These are phyloP conservation scores for Argentina anserina DNA, from an alignment of 306 rosid species.

Conservation along the genomic window DNA sequence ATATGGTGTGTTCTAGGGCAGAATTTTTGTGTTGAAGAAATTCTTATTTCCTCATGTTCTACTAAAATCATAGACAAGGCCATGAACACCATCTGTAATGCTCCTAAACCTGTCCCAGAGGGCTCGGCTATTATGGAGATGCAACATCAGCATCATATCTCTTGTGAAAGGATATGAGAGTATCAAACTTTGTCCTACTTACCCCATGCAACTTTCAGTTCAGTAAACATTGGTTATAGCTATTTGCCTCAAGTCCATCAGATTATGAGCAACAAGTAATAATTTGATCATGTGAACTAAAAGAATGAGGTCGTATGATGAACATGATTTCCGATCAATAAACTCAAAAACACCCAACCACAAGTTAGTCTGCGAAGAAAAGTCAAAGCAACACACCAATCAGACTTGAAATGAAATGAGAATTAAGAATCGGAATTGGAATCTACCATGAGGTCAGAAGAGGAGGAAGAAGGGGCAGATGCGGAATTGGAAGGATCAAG, in stretches of 20 bases:
- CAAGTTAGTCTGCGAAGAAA: too few species aligned
- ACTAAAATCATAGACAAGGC: background rate
- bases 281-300: background rate
- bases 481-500: constrained; percentile 37
- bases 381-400: too few species aligned
- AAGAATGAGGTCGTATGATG: background rate
- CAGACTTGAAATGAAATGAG: background rate
- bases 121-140: background rate
- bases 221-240: background rate
- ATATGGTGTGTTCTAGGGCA: background rate
- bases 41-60: background rate
- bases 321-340: background rate
- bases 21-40: background rate
- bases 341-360: background rate
- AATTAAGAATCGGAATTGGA: background rate
- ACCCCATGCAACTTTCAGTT: background rate
- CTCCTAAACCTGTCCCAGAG: background rate
- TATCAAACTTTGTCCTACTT: background rate
- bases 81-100: background rate
- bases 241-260: background rate
- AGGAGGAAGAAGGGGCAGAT: background rate
- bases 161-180: background rate
- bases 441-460: background rate
- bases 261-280: too few species aligned
- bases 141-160: background rate